phyloP scores from a whole-genome alignment of 2,329 filamentous ascomycete species.

The Trichoderma asperellum region DNA sequence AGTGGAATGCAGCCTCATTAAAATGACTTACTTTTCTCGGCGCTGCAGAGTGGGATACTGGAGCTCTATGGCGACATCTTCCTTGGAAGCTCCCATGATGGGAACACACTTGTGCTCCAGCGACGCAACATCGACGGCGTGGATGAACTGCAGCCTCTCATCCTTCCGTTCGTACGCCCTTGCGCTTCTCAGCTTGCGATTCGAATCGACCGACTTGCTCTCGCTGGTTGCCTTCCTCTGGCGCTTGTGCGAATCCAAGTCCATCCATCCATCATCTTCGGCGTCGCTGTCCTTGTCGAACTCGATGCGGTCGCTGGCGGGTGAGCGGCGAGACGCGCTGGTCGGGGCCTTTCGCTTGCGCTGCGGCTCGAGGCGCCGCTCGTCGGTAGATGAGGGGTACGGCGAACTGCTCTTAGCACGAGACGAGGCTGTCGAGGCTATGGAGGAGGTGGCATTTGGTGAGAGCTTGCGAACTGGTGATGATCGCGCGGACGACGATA shows the following conservation, averaged over 20 bases:
- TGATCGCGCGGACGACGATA: slow-evolving; percentile 38
- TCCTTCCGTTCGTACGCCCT: slow-evolving; percentile 51
- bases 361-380: slow-evolving; percentile 48
- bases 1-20: neutral
- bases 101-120: slow-evolving; percentile 55
- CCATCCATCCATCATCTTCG: slow-evolving; percentile 58
- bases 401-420: slow-evolving; percentile 50
- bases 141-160: slow-evolving; percentile 55
- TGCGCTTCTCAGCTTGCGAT: slow-evolving; percentile 51
- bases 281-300: slow-evolving; percentile 57
- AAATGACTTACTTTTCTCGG: slow-evolving; percentile 63
- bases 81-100: slow-evolving; percentile 52
- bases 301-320: slow-evolving; percentile 53
- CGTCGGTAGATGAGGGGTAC: slow-evolving; percentile 47
- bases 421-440: slow-evolving; percentile 31
- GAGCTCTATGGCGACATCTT: slow-evolving; percentile 67
- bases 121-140: slow-evolving; percentile 61
- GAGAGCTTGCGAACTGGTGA: slow-evolving; percentile 45
- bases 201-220: slow-evolving; percentile 50
- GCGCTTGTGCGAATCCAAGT: slow-evolving; percentile 53
- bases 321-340: slow-evolving; percentile 46
- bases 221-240: slow-evolving; percentile 49
- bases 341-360: slow-evolving; percentile 55
- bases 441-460: slow-evolving; percentile 41
- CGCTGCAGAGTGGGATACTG: slow-evolving; percentile 80